Evolutionary conservation across 805 yeast genomes (phyloP), one percentile per base, ranked within the genome.

Genomic region (Sungouiozyma ichnusensis): DNA sequence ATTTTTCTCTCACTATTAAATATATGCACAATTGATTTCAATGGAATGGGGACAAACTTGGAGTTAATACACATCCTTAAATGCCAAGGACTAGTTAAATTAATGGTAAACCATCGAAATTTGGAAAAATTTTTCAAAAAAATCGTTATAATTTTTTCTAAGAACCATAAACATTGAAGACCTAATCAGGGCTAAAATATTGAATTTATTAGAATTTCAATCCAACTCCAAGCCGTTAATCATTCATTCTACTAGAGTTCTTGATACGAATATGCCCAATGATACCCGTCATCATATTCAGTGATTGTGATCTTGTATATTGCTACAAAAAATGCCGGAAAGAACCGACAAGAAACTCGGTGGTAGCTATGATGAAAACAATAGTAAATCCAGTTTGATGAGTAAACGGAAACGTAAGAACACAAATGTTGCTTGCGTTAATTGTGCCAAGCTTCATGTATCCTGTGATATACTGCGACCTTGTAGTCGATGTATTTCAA

Each of bases 371-470:
- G 29, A 24, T 6, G 11, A 24, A 7, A 24, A 11, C 29, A 31
- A 19, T n/a, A 36, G 35, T 7, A 17, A 20, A 18, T 7, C 16
- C n/a, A 32, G n/a, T 3, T 31, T 20, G 9, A n/a, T 18, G 43
- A 46, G 45, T 33, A 41, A 46, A 32, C 47, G 50, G 19, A 42
- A 66, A 20, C 69, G 79, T 35, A 73, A 73, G 53, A 88, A 88
- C 57, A 88, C 92, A 0, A 69, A 79, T 6, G 69, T 94, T 43
- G 97, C 98, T 4, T 90, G 98, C 52, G 75, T 76, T 34, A 92
- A 88, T 63, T 90, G 98, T 57, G 87, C 88, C 46, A 76, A 78
- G 52, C 84, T 94, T 2, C 98, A 90, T 60, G 76, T 88, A 70
- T 85, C 97, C 0, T 90, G 98, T 61, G 96, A 88, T 52, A 75